A percentile compares a stretch with the other conserved stretches of the same genome.
Evolutionary conservation across 495 filamentous ascomycete genomes (phyloP).

Genomic region (Talaromyces stipitatus): DNA sequence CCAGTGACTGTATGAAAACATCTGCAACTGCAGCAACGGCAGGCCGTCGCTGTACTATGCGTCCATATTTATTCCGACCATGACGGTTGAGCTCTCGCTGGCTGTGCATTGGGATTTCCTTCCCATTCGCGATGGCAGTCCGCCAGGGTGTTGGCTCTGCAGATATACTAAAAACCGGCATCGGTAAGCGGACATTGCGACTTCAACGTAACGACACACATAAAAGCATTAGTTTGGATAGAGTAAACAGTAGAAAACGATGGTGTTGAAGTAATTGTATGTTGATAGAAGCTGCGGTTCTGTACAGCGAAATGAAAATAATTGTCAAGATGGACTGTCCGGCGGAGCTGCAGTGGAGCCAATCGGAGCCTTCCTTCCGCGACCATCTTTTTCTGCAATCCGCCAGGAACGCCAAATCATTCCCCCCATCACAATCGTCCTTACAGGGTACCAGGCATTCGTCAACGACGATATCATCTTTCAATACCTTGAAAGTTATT

Average conservation of each 20-base stretch:
- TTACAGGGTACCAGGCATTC: background rate
- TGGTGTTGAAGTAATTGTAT: background rate
- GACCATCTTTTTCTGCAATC: conserved; percentile 2
- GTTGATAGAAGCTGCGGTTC: background rate
- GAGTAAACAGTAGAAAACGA: conserved; percentile 7
- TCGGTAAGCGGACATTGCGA: conserved; percentile 58
- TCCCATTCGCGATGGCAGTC: conserved; percentile 32
- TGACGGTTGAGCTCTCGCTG: conserved; percentile 19
- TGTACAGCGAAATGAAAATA: background rate
- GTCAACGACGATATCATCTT: background rate
- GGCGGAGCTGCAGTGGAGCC: conserved; percentile 30
- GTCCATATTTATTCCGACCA: conserved; percentile 26
- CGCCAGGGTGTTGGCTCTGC: conserved; percentile 36
- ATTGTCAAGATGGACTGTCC: background rate
- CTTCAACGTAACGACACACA: conserved; percentile 36
- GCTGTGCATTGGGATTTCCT: conserved; percentile 24
- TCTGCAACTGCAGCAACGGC: conserved; percentile 37
- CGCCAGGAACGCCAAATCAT: background rate
- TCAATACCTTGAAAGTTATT: background rate
- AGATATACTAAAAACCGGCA: conserved; percentile 53
- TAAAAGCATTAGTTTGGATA: conserved; percentile 7
- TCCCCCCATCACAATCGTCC: too few species aligned
- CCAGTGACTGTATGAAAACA: conserved; percentile 57
- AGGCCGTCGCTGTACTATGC: conserved; percentile 34
- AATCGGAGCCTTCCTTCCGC: conserved; percentile 29